Base-by-base conservation (phyloP, 805 yeast species). In the Yamadazyma sp. region DNA sequence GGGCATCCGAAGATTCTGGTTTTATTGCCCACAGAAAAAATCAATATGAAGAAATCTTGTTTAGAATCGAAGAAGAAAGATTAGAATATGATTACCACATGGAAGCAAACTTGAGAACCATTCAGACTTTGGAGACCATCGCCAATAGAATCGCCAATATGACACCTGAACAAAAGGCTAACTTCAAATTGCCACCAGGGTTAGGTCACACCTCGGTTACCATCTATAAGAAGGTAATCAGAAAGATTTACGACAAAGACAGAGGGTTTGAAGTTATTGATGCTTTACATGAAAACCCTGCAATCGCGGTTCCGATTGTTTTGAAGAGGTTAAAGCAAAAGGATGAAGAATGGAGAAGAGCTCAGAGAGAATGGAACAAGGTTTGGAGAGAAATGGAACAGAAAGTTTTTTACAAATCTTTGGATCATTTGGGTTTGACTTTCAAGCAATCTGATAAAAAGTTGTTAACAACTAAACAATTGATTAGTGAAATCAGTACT, bases 1-100 rank as follows among this genome's bases (percentile, higher is more conserved):
- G 99, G 99, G 99, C 98, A 3, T 91, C 98, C 0, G 99, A 93
- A 60, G 99, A 93, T 60, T 86, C 96, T 9, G 99, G 99, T 0
- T 93, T 91, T 53, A 90, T 93, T 57, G 96, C 99, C n/a, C 99
- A 93, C 60, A 79, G 98, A 48, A 93, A 93, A 63, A 93, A 93
- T 58, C 99, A 93, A 65, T 93, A 91, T 59, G 99, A 93, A 62
- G 99, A 93, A 60, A 86, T 93, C 34, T 65, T 93, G 38, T 90
- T 89, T 68, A 83, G 95, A 58, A 87, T 90, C 41, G 99, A 93
- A 62, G 99, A 93, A 59, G 99, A 93, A 64, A 80, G 99, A 57
- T 95, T 90, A 50, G 99, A 93, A 61, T 93, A 90, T 60, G 99
- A 93, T 58, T 90, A 80, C 55, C 87, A 84, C 64, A 91, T 93